Base-by-base conservation (phyloP, 2,329 filamentous ascomycete species). In the Botrytis fabae region DNA sequence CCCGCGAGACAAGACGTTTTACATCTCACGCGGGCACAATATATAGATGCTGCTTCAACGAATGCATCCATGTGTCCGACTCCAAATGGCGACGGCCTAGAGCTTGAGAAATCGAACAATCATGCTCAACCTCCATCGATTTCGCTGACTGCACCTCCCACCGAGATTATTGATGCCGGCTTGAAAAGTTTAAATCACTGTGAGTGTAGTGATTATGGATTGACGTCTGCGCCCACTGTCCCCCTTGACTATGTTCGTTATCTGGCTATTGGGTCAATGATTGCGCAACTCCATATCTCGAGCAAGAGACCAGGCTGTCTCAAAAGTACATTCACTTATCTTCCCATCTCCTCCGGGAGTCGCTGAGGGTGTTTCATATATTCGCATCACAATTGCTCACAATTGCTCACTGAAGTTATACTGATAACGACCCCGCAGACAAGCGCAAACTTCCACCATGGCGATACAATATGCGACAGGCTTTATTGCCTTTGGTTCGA, bases 391-490 rank as follows among this genome's bases (percentile, higher is more conserved):
- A 57, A 68, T 42, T 57, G 25, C 25, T 68, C 25, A n/a, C 10
- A 57, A 68, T 42, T 57, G 25, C 25, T 32, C 48, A 16, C 18
- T 54, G 18, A 66, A 65, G 40, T 10, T 22, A 38, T 73, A 70
- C 69, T 73, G 48, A 75, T 22, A 22, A 40, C 14, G 71, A 48
- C 59, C 69, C 46, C 60, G 20, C 80, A 97, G 94, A 97, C 83
- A 94, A 92, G 80, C 89, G 90, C 81, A 90, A 90, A 77, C 89
- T 99, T 73, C 95, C 96, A 71, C 83, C 83, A 87, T 98, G 96
- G 96, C 91, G 96, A 79, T 97, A 98, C 84, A 85, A 86, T 75
- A 84, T 97, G 78, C 93, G 96, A 81, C 92, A 97, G 82, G 86
- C 85, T 78, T 86, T 95, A 73, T 90, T 99, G 74, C 95, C 95